These are phyloP conservation scores for Gnomoniopsis smithogilvyi DNA, from an alignment of 2,329 filamentous ascomycete species.

Conservation along the genomic window DNA sequence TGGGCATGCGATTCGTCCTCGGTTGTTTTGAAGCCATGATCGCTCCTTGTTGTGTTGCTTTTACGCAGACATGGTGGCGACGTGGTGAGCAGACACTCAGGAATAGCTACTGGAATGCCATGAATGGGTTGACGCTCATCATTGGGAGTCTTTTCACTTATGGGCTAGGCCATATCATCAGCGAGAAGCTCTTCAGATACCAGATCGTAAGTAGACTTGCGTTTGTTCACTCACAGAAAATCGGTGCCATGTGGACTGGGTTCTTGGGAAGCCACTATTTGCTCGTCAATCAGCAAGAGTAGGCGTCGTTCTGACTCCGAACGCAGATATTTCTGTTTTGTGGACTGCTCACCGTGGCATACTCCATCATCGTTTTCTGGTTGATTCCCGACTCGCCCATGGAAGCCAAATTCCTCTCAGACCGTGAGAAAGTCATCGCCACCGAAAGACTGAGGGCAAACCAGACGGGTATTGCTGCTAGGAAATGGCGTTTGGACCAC, in stretches of 20 bases:
- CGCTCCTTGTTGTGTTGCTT: constrained; percentile 48
- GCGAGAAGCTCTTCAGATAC: constrained; percentile 42
- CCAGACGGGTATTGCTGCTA: constrained; percentile 39
- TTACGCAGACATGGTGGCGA: constrained; percentile 55
- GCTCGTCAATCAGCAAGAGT: not conserved
- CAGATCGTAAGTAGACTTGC: constrained; percentile 33
- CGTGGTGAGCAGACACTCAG: constrained; percentile 48
- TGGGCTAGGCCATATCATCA: constrained; percentile 46
- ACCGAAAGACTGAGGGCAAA: constrained; percentile 54
- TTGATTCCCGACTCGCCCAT: constrained; percentile 65
- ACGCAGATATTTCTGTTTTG: constrained; percentile 42
- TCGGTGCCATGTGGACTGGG: not conserved
- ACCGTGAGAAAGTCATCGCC: constrained; percentile 55
- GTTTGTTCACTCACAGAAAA: constrained; percentile 17
- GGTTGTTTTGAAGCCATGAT: constrained; percentile 47
- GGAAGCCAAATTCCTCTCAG: constrained; percentile 52
- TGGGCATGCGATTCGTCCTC: constrained; percentile 42
- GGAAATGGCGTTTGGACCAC: constrained; percentile 40
- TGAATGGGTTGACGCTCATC: constrained; percentile 54
- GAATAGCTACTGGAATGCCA: constrained; percentile 49
- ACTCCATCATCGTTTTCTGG: constrained; percentile 47
- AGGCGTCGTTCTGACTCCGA: constrained; percentile 23
- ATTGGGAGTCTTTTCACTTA: constrained; percentile 54
- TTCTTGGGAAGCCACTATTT: not conserved
- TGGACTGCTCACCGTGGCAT: constrained; percentile 48